Base-by-base conservation (phyloP, 768 basidiomycete species). In the Phaffia tasmanica region DNA sequence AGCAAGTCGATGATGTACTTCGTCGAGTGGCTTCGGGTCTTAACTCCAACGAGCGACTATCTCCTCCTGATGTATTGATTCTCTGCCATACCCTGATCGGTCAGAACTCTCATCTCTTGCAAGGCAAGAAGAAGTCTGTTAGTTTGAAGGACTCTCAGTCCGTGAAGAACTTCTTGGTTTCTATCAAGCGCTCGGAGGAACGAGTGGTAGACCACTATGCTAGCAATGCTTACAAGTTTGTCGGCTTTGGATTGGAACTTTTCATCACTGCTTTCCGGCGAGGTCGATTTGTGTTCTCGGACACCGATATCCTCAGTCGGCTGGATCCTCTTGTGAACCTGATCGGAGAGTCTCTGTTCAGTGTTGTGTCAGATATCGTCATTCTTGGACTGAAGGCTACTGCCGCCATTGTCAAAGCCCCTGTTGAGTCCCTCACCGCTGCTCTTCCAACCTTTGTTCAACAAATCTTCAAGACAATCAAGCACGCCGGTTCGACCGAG, bases 281-380 rank as follows among this genome's bases (percentile, higher is more conserved):
- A 8, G 86, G 84, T 64, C 86, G 85, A 23, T 92, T 99, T 72
- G 85, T 94, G 73, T 85, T 94, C 73, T 82, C 83, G 29, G 85
- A 95, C 71, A 69, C 80, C 11, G 79, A 82, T n/a, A 80, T 88
- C 61, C 80, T 92, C 66, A 79, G 85, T n/a, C 85, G 91, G 35
- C 79, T 99, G 27, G 90, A 92, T 67, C 83, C 90, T 0, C 87
- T 97, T 79, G 85, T 94, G 18, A 79, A 83, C 42, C 83, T 86
- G 18, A 86, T 98, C 64, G 94, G 94, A 42, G 92, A 97, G 73
- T 86, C 89, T 0, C 82, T 99, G 0, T 97, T 95, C 75, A 87
- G 93, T 1, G 84, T 81, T 42, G 85, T 84, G 58, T 82, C 85
- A 9, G 79, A 84, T 8, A 88, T 98, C 7, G 78, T 94, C 19